A percentile compares a stretch with the other conserved stretches of the same genome.
These are phyloP conservation scores for Ogataea nonfermentans DNA, from an alignment of 805 yeast species.

Conservation along the genomic window DNA sequence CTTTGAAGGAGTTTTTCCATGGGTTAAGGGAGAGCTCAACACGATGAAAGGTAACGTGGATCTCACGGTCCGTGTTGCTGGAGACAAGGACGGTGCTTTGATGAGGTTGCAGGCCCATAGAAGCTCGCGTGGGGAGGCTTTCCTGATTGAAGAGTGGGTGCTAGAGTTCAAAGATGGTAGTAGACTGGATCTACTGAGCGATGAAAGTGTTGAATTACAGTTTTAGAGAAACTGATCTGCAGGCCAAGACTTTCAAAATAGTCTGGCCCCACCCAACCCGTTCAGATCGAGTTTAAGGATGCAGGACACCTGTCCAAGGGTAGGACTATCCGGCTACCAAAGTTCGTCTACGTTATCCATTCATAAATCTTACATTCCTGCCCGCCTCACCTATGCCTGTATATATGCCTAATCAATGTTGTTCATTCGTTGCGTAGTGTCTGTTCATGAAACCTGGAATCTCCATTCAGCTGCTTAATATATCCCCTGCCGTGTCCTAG, in stretches of 20 bases:
- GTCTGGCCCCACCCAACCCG: no score
- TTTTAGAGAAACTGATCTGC: no score
- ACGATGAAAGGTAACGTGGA: slow-evolving; percentile 81
- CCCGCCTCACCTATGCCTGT: slow-evolving; percentile 3
- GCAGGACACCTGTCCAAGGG: no score
- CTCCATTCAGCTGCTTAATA: slow-evolving; percentile 10
- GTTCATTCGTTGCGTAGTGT: slow-evolving; percentile 1
- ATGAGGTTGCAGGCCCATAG: slow-evolving; percentile 71
- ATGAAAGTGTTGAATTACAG: slow-evolving; percentile 36
- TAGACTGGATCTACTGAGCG: slow-evolving; percentile 47
- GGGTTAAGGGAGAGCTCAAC: slow-evolving; percentile 84
- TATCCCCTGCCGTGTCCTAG: background rate
- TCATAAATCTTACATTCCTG: background rate
- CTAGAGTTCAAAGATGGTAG: slow-evolving; percentile 46
- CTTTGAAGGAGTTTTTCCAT: slow-evolving; percentile 75
- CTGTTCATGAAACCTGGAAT: slow-evolving; percentile 3
- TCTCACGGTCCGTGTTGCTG: slow-evolving; percentile 67
- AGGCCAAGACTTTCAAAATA: no score
- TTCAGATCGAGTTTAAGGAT: no score
- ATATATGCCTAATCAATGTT: slow-evolving; percentile 5
- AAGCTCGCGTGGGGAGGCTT: slow-evolving; percentile 54
- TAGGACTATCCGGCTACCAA: no score
- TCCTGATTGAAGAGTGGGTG: slow-evolving; percentile 62
- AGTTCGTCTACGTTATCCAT: background rate
- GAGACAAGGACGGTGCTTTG: slow-evolving; percentile 54